A percentile compares a stretch with the other conserved stretches of the same genome.
Evolutionary conservation across 345 rosid species (phyloP).

Genomic region (Bretschneidera sinensis): DNA sequence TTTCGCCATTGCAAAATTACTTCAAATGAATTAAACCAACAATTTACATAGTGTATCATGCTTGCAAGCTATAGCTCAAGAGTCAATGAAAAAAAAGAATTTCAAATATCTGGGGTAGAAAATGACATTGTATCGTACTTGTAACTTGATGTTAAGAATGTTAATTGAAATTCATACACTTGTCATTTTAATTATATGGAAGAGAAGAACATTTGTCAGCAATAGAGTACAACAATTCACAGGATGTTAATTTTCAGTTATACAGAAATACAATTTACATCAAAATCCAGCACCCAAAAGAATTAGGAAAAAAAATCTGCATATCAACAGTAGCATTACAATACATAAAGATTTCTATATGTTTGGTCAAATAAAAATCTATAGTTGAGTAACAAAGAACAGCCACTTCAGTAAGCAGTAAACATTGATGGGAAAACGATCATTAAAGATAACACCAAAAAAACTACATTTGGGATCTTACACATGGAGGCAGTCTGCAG

Average conservation of each 20-base stretch:
- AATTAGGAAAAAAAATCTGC: neutral
- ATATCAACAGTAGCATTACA: neutral
- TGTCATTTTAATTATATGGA: too few relatives aligned
- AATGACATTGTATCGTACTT: too few relatives aligned
- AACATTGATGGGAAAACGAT: neutral
- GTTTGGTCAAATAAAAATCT: too few relatives aligned
- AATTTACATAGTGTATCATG: neutral
- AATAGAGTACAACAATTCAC: too few relatives aligned
- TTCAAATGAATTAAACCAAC: neutral
- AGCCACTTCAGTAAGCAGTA: neutral
- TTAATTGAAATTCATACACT: too few relatives aligned
- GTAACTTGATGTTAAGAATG: too few relatives aligned
- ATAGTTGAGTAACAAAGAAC: neutral
- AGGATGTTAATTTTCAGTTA: neutral
- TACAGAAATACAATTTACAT: too few relatives aligned
- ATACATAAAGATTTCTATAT: too few relatives aligned
- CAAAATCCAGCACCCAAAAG: neutral
- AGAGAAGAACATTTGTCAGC: too few relatives aligned
- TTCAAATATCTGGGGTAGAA: too few relatives aligned
- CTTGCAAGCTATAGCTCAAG: neutral
- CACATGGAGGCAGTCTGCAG: slow-evolving; percentile 76
- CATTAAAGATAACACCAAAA: too few relatives aligned
- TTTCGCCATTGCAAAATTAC: neutral
- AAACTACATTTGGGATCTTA: slow-evolving; percentile 35
- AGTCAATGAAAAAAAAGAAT: too few relatives aligned